Evolutionary conservation across 768 basidiomycete species (phyloP), one percentile per base, ranked within the genome.

Genomic region (Tulasnella sp.): DNA sequence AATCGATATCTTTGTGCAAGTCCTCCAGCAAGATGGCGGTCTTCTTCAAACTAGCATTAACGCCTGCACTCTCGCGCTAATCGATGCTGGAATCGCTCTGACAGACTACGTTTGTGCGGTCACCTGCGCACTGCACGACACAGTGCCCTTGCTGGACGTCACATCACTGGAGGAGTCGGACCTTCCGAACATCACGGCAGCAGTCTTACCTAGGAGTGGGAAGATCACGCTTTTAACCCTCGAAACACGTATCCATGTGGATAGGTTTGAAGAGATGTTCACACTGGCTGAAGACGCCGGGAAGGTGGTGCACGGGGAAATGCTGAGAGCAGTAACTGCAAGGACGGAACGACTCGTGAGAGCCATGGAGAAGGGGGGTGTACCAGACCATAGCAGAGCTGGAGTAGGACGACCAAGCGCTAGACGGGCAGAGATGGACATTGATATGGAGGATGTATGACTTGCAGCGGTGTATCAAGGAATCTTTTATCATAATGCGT

Each of bases 231-330:
- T 99, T 42, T 91, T 95, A 78, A 91, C 91, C 71, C 92, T 98
- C 90, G 97, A 99, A 83, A 96, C 95, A 19, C 86, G 96, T n/a
- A 83, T 99, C 77, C 94, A 94, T 80, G 90, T 96, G 12, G 95
- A 96, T 80, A 87, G 94, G 73, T 97, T 99, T 79, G 93, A 93
- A 81, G 96, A 96, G 81, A 89, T 98, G 79, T 89, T 98, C 79
- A 85, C 85, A 79, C 82, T 96, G 72, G 95, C 92, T 0, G 87
- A 89, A 38, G 90, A 94, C 75, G 95, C 91, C 11, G 89, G 91
- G 8, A 87, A 86, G 78, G 89, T 93, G 38, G 85, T 99, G 38
- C 92, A 94, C 79, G 84, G 83, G 71, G 96, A 97, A 85, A 97
- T 97, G 94, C 91, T 88, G 80, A 82, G 82, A 38, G 91, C 91